Evolutionary conservation across 1,284 basidiomycete species (phyloP), one percentile per base, ranked within the genome.

Genomic region (Spongispora temasekensis): DNA sequence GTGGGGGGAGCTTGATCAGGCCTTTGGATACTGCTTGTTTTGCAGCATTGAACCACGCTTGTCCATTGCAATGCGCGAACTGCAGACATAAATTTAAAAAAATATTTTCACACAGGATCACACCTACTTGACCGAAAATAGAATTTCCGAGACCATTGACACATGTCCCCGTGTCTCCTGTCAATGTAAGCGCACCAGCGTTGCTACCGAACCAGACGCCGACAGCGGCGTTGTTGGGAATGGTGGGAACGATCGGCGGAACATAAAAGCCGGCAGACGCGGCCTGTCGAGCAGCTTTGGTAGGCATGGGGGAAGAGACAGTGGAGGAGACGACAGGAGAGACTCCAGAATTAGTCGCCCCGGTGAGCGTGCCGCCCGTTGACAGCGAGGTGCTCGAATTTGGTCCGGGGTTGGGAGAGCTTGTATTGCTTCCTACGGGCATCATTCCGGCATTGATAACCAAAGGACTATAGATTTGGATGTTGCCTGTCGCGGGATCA

Each of bases 201-300:
- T 72, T 72, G 25, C 69, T 72, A 31, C 68, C 68, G 12, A 69
- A 69, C 71, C 68, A 69, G 37, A 71, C 60, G 7, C 69, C 68
- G 31, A 69, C 71, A 13, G 71, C 46, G 6, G 71, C 63, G 12
- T 66, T 64, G 34, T 65, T 37, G 17, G 68, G 71, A 55, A 69
- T 54, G 6, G 71, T 69, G 12, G 69, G 71, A 4, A 55, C 59
- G 7, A 64, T 54, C 7, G 71, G 70, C 2, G 69, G 62, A 19
- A 71, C 12, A 25, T 46, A 69, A 48, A 62, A 71, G 19, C 68
- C 70, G 37, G 67, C 54, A 28, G 50, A 19, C 10, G 58, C 40
- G 21, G 54, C 65, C 42, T 69, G 65, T 3, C 62, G 67, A 17
- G 55, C 19, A 9, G 5, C 40, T 19, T 46, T 65, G 3, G 56